A percentile compares a stretch with the other conserved stretches of the same genome.
phyloP scores from a whole-genome alignment of 768 basidiomycete species.

The Trametes villosa region DNA sequence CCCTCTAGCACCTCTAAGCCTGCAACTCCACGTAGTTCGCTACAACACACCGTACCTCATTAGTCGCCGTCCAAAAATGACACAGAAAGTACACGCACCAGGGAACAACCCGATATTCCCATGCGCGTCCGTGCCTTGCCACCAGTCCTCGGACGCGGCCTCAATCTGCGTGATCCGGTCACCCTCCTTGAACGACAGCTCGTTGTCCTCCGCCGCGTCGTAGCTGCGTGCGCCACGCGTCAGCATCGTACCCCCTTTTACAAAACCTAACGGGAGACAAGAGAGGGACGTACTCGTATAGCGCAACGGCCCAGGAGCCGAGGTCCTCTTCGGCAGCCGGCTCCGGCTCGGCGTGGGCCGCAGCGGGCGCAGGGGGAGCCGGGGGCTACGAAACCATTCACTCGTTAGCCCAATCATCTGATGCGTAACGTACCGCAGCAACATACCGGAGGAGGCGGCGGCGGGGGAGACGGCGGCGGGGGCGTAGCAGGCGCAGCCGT shows the following conservation, averaged over 20 bases:
- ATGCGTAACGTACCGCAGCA: background rate
- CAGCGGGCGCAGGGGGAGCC: constrained; percentile 47
- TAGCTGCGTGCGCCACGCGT: constrained; percentile 56
- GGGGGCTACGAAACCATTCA: constrained; percentile 28
- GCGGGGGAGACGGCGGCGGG: constrained; percentile 62
- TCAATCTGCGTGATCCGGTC: constrained; percentile 81
- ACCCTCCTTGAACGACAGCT: constrained; percentile 83
- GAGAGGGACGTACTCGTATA: constrained; percentile 64
- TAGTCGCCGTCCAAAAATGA: constrained; percentile 18
- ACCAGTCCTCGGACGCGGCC: constrained; percentile 87
- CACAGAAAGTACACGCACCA: constrained; percentile 46
- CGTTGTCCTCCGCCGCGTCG: constrained; percentile 91
- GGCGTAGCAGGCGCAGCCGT: constrained; percentile 48
- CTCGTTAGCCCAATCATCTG: background rate
- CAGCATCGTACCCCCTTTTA: background rate
- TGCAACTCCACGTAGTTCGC: constrained; percentile 33
- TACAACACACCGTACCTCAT: constrained; percentile 18
- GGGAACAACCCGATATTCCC: constrained; percentile 77
- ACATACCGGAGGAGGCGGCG: constrained; percentile 50
- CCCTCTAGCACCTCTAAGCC: constrained; percentile 4
- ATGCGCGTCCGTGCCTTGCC: constrained; percentile 65
- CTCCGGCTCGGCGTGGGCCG: constrained; percentile 50
- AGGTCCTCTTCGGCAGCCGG: constrained; percentile 52
- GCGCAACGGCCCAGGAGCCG: constrained; percentile 63
- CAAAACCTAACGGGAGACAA: background rate